Conservation (phyloP, 768 basidiomycete species). For the Coprinopsis sp. region DNA sequence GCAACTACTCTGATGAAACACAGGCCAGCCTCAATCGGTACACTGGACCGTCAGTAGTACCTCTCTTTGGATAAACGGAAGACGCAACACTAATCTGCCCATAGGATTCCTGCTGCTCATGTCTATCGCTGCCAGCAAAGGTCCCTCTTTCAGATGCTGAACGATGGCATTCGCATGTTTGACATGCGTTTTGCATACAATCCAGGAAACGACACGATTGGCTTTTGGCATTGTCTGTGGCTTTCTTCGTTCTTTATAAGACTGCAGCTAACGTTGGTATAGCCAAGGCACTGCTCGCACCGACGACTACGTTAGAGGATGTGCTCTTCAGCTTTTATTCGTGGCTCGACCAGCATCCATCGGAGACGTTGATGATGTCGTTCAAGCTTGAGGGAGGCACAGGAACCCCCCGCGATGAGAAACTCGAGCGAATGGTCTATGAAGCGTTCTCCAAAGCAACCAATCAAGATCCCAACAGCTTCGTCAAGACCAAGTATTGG, state of each 20-base stretch:
- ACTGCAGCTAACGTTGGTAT: neutral
- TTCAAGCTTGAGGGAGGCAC: conserved; percentile 46
- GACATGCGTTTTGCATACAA: conserved; percentile 46
- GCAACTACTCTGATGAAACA: conserved; percentile 41
- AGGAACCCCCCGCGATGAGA: conserved; percentile 38
- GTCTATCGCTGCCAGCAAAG: conserved; percentile 42
- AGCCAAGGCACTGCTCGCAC: conserved; percentile 39
- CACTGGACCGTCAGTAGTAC: conserved; percentile 36
- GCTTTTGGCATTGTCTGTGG: conserved; percentile 41
- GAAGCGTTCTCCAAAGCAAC: conserved; percentile 24
- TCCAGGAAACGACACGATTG: conserved; percentile 46
- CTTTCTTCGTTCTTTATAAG: neutral
- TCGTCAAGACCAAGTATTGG: conserved; percentile 41
- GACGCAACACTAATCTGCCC: neutral
- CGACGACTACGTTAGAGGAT: conserved; percentile 43
- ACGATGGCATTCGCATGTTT: conserved; percentile 47
- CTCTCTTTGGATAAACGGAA: neutral
- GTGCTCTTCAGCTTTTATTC: conserved; percentile 47
- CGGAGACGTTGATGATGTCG: conserved; percentile 47
- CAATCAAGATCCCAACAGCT: conserved; percentile 18
- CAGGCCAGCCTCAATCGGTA: conserved; percentile 39
- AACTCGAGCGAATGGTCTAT: conserved; percentile 39
- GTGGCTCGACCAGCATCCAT: conserved; percentile 48
- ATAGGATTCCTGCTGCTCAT: conserved; percentile 29
- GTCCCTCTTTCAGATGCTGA: conserved; percentile 41